A percentile compares a stretch with the other conserved stretches of the same genome.
Evolutionary conservation across 2,329 filamentous ascomycete species (phyloP).

Genomic region (Fusarium goolgardi): DNA sequence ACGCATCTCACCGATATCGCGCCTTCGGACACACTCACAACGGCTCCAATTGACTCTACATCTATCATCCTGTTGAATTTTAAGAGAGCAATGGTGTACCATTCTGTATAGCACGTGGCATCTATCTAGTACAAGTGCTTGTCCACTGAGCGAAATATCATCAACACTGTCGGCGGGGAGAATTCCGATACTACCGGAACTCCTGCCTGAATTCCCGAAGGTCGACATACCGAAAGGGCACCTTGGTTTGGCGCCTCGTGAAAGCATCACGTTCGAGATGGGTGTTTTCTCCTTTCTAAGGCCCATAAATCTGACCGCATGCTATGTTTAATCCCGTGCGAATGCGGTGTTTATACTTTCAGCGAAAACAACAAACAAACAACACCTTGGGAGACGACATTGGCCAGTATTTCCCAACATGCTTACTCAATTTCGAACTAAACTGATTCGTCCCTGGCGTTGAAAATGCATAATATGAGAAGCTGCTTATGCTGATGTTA

Average conservation of each 20-base stretch:
- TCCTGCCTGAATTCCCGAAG: slow-evolving; percentile 5
- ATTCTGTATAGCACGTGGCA: slow-evolving; percentile 28
- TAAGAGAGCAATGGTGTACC: not conserved
- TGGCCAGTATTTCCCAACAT: slow-evolving; percentile 21
- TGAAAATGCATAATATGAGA: not conserved
- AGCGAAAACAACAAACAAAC: slow-evolving; percentile 9
- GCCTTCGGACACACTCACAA: slow-evolving; percentile 7
- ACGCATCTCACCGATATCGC: slow-evolving; percentile 21
- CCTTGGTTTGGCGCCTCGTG: not conserved
- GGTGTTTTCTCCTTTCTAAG: not conserved
- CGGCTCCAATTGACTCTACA: slow-evolving; percentile 5
- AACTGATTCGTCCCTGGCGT: slow-evolving; percentile 20
- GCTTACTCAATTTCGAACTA: slow-evolving; percentile 11
- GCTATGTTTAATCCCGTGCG: slow-evolving; percentile 29
- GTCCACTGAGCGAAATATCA: slow-evolving; percentile 8
- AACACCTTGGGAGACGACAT: not conserved
- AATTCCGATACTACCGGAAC: slow-evolving; percentile 31
- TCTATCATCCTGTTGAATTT: not conserved
- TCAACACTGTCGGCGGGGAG: slow-evolving; percentile 26
- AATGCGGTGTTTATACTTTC: slow-evolving; percentile 22
- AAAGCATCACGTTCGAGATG: not conserved
- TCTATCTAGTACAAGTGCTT: not conserved
- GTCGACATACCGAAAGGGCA: not conserved
- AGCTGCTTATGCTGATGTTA: slow-evolving; percentile 23
- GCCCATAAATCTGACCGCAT: slow-evolving; percentile 29